Evolutionary conservation across 306 rosid genomes (phyloP).

Genomic region (Malus fusca): DNA sequence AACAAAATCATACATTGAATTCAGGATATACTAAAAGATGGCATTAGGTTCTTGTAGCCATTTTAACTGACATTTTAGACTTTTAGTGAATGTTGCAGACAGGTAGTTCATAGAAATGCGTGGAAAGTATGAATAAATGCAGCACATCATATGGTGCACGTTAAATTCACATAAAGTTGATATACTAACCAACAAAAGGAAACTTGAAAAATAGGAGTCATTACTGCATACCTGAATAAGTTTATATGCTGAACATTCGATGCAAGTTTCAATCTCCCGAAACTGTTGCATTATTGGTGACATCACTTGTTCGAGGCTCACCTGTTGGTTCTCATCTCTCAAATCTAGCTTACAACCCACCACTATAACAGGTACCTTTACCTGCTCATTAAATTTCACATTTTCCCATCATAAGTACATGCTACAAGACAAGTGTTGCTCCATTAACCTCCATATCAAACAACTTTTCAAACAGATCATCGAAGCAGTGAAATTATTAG

Average conservation of each 20-base stretch:
- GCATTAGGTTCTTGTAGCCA: constrained; percentile 1
- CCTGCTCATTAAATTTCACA: constrained; percentile 46
- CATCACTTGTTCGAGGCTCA: constrained; percentile 95
- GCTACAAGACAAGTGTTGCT: not conserved
- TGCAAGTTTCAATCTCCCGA: constrained; percentile 98
- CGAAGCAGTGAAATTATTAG: not conserved
- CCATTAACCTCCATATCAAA: not conserved
- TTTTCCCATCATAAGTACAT: not conserved
- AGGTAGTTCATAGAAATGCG: not conserved
- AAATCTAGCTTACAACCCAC: constrained; percentile 96
- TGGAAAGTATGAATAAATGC: not conserved
- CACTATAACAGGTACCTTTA: constrained; percentile 87
- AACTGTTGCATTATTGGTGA: constrained; percentile 99
- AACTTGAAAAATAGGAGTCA: not conserved
- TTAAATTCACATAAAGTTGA: not conserved
- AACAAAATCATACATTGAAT: not conserved
- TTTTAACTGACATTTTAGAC: not conserved
- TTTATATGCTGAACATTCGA: constrained; percentile 85
- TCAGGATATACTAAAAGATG: constrained; percentile 4
- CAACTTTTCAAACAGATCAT: not conserved
- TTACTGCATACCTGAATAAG: constrained; percentile 71
- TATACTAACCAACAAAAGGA: not conserved
- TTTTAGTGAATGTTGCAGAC: not conserved
- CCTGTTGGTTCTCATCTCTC: constrained; percentile 85
- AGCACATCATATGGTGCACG: not conserved